Evolutionary conservation across 2,329 filamentous ascomycete genomes (phyloP).

Genomic region (Colletotrichum eleusines): DNA sequence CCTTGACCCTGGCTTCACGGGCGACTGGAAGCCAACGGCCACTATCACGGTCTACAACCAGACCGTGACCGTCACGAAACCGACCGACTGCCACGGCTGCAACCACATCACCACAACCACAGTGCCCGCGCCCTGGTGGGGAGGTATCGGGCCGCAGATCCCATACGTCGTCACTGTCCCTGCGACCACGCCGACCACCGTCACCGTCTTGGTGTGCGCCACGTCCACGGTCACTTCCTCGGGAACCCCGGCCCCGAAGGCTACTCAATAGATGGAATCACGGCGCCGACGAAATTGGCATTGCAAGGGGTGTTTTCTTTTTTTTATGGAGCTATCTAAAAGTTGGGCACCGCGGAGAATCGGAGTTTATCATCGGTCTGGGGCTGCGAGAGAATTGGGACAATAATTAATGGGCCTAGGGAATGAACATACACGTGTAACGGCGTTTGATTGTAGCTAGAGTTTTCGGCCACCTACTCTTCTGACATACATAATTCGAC

Average conservation of each 20-base stretch:
- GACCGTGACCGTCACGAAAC: slow-evolving; percentile 9
- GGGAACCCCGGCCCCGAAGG: too few species aligned
- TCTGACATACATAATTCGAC: not conserved
- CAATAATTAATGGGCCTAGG: not conserved
- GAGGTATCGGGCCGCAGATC: slow-evolving; percentile 19
- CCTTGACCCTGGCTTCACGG: slow-evolving; percentile 27
- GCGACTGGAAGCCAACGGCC: slow-evolving; percentile 10
- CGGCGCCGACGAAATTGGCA: not conserved
- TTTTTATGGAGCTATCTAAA: not conserved
- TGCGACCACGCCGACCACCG: slow-evolving; percentile 19
- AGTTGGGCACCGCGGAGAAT: not conserved
- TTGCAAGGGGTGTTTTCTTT: not conserved
- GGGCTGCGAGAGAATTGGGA: not conserved
- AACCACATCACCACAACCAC: not conserved
- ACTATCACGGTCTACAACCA: slow-evolving; percentile 20
- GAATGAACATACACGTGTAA: rapidly evolving
- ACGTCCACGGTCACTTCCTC: slow-evolving; percentile 1
- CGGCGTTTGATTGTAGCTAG: not conserved
- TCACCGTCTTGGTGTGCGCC: slow-evolving; percentile 1
- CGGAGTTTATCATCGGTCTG: not conserved
- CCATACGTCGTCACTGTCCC: slow-evolving; percentile 6
- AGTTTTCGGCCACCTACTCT: not conserved
- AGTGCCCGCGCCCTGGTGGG: slow-evolving; percentile 15
- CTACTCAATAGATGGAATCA: not conserved
- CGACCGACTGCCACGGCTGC: slow-evolving; percentile 30